Evolutionary conservation across 768 basidiomycete genomes (phyloP).

Genomic region (Lactarius hatsudake): DNA sequence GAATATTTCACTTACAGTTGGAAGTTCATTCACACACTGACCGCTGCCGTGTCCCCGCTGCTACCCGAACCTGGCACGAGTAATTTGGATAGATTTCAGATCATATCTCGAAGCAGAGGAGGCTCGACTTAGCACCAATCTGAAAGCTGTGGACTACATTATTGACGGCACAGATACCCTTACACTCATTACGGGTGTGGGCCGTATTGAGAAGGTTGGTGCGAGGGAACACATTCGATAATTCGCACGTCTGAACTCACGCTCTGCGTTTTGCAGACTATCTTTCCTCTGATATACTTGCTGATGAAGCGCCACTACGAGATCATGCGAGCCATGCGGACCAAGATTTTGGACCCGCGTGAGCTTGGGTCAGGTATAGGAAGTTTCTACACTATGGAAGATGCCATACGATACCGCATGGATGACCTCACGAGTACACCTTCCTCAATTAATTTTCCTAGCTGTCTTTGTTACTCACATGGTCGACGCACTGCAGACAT

Average conservation of each 20-base stretch:
- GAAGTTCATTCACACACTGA: constrained; percentile 4
- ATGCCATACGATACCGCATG: constrained; percentile 7
- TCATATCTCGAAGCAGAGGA: constrained; percentile 31
- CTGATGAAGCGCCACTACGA: constrained; percentile 28
- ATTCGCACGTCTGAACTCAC: not conserved
- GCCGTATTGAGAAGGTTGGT: constrained; percentile 33
- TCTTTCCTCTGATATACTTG: constrained; percentile 25
- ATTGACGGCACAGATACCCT: constrained; percentile 35
- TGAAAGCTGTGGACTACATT: constrained; percentile 31
- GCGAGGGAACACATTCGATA: not conserved
- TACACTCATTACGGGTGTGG: constrained; percentile 31
- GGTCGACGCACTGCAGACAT: constrained; percentile 14
- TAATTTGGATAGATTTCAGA: constrained; percentile 27
- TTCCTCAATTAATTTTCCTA: not conserved
- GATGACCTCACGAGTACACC: constrained; percentile 10
- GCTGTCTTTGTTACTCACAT: not conserved
- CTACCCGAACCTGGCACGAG: not conserved
- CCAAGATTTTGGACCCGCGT: constrained; percentile 3
- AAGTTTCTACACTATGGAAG: not conserved
- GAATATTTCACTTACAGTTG: not conserved
- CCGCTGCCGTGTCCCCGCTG: constrained; percentile 1
- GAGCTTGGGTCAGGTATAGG: not conserved
- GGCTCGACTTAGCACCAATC: constrained; percentile 27
- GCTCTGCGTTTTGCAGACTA: constrained; percentile 2
- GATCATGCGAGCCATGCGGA: constrained; percentile 21